Evolutionary conservation across 208 protist genomes (phyloP).

Genomic region (Leishmania guyanensis): DNA sequence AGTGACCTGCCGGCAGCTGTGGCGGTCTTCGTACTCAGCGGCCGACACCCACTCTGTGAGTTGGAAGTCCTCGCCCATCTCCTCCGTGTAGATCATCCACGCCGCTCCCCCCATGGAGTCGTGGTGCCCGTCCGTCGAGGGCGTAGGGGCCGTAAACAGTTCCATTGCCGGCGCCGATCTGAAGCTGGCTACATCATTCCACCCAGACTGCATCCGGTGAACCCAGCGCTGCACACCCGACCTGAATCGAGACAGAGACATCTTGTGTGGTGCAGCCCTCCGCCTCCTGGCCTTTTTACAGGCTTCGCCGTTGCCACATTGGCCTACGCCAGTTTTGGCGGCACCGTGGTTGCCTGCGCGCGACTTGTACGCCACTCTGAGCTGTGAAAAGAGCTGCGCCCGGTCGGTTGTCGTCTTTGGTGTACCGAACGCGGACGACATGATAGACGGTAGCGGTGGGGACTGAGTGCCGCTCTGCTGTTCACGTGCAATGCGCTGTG

Average conservation of each 20-base stretch:
- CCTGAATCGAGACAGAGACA: slow-evolving; percentile 16
- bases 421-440: slow-evolving; percentile 21
- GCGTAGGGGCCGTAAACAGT: not conserved
- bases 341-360: no score
- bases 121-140: not conserved
- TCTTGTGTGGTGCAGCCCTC: not conserved
- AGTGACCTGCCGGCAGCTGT: slow-evolving; percentile 43
- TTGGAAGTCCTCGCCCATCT: slow-evolving; percentile 42
- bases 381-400: slow-evolving; percentile 1
- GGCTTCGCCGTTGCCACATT: slow-evolving; percentile 1
- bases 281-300: not conserved
- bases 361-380: not conserved
- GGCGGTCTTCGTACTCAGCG: slow-evolving; percentile 59
- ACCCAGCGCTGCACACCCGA: slow-evolving; percentile 26
- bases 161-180: not conserved
- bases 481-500: slow-evolving; percentile 33
- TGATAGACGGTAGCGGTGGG: slow-evolving; percentile 9
- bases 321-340: not conserved
- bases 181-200: slow-evolving; percentile 7
- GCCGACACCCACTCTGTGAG: slow-evolving; percentile 50
- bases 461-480: slow-evolving; percentile 20
- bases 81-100: slow-evolving; percentile 54
- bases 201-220: slow-evolving; percentile 12
- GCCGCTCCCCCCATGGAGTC: not conserved
- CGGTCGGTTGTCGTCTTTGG: not conserved